Evolutionary conservation across 164 flowering plant genomes (phyloP), one percentile per base, ranked within the genome.

Genomic region (Magnolia sinica): DNA sequence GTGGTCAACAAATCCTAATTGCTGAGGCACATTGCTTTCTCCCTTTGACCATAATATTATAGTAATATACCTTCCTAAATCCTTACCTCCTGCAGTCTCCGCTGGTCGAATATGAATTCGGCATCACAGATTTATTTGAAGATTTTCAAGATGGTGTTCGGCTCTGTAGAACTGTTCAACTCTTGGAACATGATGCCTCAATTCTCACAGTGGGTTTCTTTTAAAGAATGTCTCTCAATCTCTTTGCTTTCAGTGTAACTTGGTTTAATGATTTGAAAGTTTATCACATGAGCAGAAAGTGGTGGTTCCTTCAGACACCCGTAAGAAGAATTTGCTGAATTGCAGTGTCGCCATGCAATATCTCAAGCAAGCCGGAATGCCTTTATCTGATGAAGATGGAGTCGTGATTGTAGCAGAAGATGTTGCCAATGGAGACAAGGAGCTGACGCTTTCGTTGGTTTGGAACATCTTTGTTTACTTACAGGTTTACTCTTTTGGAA

Each of bases 391-490:
- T 88, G 97, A 90, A 69, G 99, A 96, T 84, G 97, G 91, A 74
- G 79, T 80, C 70, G 70, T 63, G 71, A 84, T 92, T 76, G 59
- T 76, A 50, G 93, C 71, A 63, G 98, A 96, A 75, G 99, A 96
- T 83, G 45, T 96, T 81, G 91, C 79, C 61, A 84, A 79, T 80
- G 94, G 95, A 74, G 99, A 96, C 64, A 92, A 87, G 84, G 98
- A 94, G 79, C 88, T 96, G 73, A 82, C 82, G 45, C 79, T 94
- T 74, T 85, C 90, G 27, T 75, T 96, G 86, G 86, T 96, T 1
- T 96, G 98, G 98, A 94, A 96, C 83, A 87, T 94, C 78, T 96
- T 96, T 87, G 86, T 91, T 70, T 91, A 91, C 82, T 81, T 96
- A 84, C 99, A 96, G 97, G 99, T 91, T 14, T 50, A 63, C 31